These are phyloP conservation scores for Fusarium neocosmosporiellum DNA, from an alignment of 2,329 filamentous ascomycete genomes.

Conservation along the genomic window DNA sequence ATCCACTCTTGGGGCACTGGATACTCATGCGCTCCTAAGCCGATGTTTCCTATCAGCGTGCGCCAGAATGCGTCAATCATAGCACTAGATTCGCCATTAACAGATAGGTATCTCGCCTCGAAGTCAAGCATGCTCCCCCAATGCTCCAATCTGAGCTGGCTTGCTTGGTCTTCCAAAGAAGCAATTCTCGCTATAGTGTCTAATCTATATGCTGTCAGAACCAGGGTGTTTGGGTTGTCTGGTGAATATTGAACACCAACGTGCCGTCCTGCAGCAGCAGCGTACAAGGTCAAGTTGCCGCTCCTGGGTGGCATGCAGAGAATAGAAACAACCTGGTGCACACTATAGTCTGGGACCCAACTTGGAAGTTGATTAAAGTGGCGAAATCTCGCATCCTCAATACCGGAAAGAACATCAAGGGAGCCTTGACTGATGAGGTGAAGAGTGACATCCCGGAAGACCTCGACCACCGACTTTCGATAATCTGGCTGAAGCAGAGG, in stretches of 20 bases:
- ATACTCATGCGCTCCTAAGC: neutral
- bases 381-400: neutral
- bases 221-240: neutral
- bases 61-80: slow-evolving; percentile 1
- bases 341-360: neutral
- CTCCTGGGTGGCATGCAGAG: neutral
- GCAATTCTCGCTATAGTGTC: neutral
- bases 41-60: neutral
- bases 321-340: neutral
- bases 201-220: neutral
- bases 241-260: neutral
- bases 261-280: neutral
- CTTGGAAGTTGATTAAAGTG: neutral
- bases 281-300: neutral
- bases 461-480: neutral
- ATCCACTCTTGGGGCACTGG: neutral
- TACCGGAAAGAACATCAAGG: neutral
- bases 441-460: neutral
- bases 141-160: neutral
- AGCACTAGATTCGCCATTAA: neutral
- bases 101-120: neutral
- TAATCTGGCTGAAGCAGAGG: neutral
- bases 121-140: neutral
- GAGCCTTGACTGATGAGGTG: neutral
- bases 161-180: neutral